A percentile compares a stretch with the other conserved stretches of the same genome.
Conservation (phyloP, 2,329 filamentous ascomycete genomes). For the Metarhizium rileyi region DNA sequence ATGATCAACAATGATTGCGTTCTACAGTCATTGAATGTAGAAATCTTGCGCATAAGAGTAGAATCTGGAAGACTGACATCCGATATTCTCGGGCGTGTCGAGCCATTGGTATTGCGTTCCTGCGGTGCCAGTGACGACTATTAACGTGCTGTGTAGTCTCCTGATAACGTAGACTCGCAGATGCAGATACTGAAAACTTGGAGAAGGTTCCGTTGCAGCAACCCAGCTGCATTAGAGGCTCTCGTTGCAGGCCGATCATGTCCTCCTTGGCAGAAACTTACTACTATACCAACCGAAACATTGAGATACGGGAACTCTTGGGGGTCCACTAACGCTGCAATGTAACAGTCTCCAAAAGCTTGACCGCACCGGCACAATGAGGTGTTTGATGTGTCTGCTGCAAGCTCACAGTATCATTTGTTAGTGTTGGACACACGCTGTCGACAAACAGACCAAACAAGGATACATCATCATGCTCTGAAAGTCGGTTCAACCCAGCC, state of each 20-base stretch:
- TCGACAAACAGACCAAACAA: background rate
- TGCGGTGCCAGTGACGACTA: background rate
- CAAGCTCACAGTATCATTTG: background rate
- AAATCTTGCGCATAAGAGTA: background rate
- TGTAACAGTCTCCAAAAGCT: conserved; percentile 1
- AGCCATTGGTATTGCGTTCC: background rate
- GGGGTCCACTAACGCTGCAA: background rate
- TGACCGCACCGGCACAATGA: background rate
- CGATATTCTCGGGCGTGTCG: background rate
- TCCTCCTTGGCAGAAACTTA: too few relatives aligned
- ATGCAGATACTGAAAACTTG: background rate
- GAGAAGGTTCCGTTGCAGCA: background rate
- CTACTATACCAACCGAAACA: background rate
- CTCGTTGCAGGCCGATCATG: background rate
- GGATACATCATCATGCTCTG: background rate
- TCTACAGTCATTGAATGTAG: background rate
- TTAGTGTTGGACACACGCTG: background rate
- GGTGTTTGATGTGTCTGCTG: background rate
- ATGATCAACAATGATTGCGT: background rate
- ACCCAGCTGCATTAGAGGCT: background rate
- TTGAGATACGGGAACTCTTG: background rate
- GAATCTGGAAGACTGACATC: background rate
- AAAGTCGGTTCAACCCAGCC: background rate
- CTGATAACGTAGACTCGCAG: background rate
- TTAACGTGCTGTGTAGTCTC: background rate